phyloP scores from a whole-genome alignment of 2,329 filamentous ascomycete genomes.

The Colletotrichum godetiae region DNA sequence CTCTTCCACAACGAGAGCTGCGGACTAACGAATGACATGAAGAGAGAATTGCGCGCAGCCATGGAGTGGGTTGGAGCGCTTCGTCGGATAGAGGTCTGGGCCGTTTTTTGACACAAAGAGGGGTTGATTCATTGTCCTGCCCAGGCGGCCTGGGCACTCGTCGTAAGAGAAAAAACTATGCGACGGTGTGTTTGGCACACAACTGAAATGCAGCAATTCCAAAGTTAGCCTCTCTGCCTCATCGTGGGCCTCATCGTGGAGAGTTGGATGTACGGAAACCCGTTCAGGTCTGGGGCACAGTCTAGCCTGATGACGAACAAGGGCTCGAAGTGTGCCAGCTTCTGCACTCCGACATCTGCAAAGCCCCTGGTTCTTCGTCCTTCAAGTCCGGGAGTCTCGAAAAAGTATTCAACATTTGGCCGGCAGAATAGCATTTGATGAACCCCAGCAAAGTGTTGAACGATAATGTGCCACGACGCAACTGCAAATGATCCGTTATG shows the following conservation, averaged over 20 bases:
- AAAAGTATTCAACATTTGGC: no score
- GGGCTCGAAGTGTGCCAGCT: no score
- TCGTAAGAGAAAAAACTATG: neutral
- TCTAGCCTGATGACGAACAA: neutral
- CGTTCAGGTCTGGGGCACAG: neutral
- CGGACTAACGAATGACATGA: neutral
- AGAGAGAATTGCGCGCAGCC: no score
- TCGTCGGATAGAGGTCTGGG: conserved; percentile 10
- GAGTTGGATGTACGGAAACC: neutral
- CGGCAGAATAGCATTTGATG: no score
- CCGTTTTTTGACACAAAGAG: conserved; percentile 10
- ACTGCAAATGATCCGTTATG: neutral
- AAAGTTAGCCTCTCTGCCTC: neutral
- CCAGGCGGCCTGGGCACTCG: neutral
- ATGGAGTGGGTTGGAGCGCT: neutral
- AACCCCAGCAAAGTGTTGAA: neutral
- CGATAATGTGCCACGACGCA: neutral
- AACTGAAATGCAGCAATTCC: neutral
- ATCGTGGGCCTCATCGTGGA: neutral
- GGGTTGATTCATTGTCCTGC: neutral
- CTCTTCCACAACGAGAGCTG: neutral
- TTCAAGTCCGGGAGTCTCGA: no score
- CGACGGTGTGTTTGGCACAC: neutral
- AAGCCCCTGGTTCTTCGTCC: no score
- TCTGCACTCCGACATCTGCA: no score